These are phyloP conservation scores for Coprinellus aureogranulatus DNA, from an alignment of 768 basidiomycete species.

Conservation along the genomic window DNA sequence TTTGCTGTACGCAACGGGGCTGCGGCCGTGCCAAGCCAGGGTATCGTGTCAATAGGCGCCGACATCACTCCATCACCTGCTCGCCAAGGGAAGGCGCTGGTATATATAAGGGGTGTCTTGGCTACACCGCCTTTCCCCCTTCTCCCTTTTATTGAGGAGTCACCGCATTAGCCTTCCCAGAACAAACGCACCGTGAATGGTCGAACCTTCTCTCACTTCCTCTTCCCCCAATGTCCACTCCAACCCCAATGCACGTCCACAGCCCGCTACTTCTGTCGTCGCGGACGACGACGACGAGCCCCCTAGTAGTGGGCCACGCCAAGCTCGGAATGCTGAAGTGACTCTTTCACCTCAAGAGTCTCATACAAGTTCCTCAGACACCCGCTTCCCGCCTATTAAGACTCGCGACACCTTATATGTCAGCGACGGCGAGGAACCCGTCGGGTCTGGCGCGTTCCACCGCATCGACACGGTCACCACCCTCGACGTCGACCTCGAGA, in stretches of 20 bases:
- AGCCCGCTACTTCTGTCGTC: slow-evolving; percentile 30
- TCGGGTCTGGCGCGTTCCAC: slow-evolving; percentile 10
- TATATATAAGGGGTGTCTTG: slow-evolving; percentile 11
- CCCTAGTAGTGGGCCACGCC: slow-evolving; percentile 38
- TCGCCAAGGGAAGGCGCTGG: background rate
- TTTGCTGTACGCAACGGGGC: background rate
- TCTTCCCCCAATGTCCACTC: slow-evolving; percentile 25
- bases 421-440: slow-evolving; percentile 6
- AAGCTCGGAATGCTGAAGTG: slow-evolving; percentile 32
- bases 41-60: background rate
- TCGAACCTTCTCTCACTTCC: slow-evolving; percentile 29
- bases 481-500: slow-evolving; percentile 9
- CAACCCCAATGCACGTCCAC: slow-evolving; percentile 26
- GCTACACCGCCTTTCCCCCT: slow-evolving; percentile 16
- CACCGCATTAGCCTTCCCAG: slow-evolving; percentile 1
- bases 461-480: slow-evolving; percentile 7
- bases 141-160: slow-evolving; percentile 8
- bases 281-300: slow-evolving; percentile 44
- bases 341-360: background rate
- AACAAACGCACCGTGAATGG: slow-evolving; percentile 35
- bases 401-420: slow-evolving; percentile 6
- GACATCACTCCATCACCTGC: background rate
- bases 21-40: background rate
- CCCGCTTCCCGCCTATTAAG: slow-evolving; percentile 8
- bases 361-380: slow-evolving; percentile 4